These are phyloP conservation scores for Amanita rubescens DNA, from an alignment of 768 basidiomycete genomes.

Conservation along the genomic window DNA sequence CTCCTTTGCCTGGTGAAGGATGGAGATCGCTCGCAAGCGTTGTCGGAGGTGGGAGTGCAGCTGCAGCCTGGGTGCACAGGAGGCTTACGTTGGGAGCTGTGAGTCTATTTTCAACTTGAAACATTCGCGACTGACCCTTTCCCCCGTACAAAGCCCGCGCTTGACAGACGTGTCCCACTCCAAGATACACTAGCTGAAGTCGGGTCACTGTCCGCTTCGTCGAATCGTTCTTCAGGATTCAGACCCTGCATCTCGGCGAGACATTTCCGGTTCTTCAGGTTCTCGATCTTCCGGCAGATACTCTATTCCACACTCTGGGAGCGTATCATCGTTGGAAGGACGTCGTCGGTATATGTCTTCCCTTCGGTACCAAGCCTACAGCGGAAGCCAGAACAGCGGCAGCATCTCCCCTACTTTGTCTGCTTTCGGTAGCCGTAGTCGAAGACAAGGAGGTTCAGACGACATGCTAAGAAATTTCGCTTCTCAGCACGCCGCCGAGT, in stretches of 20 bases:
- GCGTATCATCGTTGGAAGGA: slow-evolving; percentile 44
- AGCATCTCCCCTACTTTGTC: slow-evolving; percentile 43
- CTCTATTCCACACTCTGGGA: slow-evolving; percentile 41
- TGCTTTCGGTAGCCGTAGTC: slow-evolving; percentile 32
- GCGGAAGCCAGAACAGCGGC: slow-evolving; percentile 3
- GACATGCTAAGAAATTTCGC: slow-evolving; percentile 8
- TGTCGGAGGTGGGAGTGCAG: slow-evolving; percentile 15
- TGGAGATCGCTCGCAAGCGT: slow-evolving; percentile 52
- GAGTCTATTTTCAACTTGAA: slow-evolving; percentile 19
- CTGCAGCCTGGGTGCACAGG: slow-evolving; percentile 20
- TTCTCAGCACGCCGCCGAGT: slow-evolving; percentile 9
- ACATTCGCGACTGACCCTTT: slow-evolving; percentile 8
- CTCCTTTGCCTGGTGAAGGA: slow-evolving; percentile 50
- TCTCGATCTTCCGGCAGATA: slow-evolving; percentile 43
- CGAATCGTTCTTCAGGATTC: slow-evolving; percentile 38
- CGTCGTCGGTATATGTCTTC: slow-evolving; percentile 23
- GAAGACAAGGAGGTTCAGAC: slow-evolving; percentile 13
- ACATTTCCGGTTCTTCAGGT: slow-evolving; percentile 34
- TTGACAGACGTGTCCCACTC: slow-evolving; percentile 33
- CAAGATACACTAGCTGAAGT: slow-evolving; percentile 47
- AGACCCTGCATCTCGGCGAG: no score
- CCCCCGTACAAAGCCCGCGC: slow-evolving; percentile 22
- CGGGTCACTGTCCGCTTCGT: slow-evolving; percentile 47
- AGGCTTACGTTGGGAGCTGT: slow-evolving; percentile 61
- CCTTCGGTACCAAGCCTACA: slow-evolving; percentile 1